Base-by-base conservation (phyloP, 140 eudicot genomes). In the Bidens hawaiensis region DNA sequence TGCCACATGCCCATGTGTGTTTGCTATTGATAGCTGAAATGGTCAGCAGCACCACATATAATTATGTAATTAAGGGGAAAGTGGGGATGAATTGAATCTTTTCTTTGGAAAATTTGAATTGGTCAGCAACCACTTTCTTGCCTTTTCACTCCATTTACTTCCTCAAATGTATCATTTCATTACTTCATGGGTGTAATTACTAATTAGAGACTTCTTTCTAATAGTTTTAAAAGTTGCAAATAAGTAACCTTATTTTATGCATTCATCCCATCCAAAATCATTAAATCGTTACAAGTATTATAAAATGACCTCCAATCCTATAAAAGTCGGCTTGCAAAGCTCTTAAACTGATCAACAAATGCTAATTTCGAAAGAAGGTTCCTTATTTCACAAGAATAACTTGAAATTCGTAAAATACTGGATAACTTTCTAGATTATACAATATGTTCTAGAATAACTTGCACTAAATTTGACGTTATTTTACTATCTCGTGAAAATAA, bases 51-150 rank as follows among this genome's bases (percentile, higher is more conserved):
- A 65, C 54, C 23, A 73, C 43, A 53, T 27, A 48, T 56, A n/a
- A 38, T 64, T 64, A 41, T 65, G 47, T 36, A 48, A 38, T 46
- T 53, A 64, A 59, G 17, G 5, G 25, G 24, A 46, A 71, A 40
- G 54, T 21, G 78, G 46, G 54, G n/a, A n/a, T n/a, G n/a, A n/a
- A n/a, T n/a, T 65, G 73, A 73, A 66, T 65, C n/a, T n/a, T n/a
- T n/a, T n/a, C n/a, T 47, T n/a, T n/a, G 15, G 40, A n/a, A 54
- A 22, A 6, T 55, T 65, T 73, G 78, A 73, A 73, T 59, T 26
- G 68, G 78, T 73, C 78, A 73, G 73, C 73, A 25, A n/a, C 3
- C 62, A 73, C 62, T 58, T 65, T 66, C 56, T 58, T 73, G 62
- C 78, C 57, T 65, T 57, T 46, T 48, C 48, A 65, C 63, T 73